Conservation (phyloP, 768 basidiomycete genomes). For the Clitopilus hobsonii region DNA sequence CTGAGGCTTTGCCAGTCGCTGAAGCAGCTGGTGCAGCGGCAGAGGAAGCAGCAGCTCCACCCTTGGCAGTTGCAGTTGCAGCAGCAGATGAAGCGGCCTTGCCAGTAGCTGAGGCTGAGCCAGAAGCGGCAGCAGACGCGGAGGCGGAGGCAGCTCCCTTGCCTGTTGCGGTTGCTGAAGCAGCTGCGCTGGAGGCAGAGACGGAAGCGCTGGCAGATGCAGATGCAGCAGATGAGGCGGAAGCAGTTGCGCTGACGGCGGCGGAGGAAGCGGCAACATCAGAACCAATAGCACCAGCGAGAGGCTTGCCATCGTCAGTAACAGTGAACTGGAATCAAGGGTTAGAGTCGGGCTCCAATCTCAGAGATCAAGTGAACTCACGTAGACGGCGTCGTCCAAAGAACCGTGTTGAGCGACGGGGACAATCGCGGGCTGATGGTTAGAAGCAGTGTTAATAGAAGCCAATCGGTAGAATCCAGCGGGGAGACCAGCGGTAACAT, state of each 20-base stretch:
- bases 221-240: constrained; percentile 6
- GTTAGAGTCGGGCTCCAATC: neutral
- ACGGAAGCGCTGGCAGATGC: constrained; percentile 7
- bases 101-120: constrained; percentile 6
- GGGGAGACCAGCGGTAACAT: constrained; percentile 47
- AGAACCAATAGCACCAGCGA: constrained; percentile 14
- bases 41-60: constrained; percentile 8
- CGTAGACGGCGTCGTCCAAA: constrained; percentile 44
- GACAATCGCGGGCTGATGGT: constrained; percentile 46
- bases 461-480: constrained; percentile 52
- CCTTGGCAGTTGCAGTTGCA: constrained; percentile 13
- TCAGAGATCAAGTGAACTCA: constrained; percentile 16
- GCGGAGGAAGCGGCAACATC: constrained; percentile 4
- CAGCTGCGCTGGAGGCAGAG: constrained; percentile 8
- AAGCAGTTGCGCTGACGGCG: constrained; percentile 9
- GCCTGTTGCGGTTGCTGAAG: neutral
- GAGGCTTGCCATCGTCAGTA: constrained; percentile 24
- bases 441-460: constrained; percentile 45
- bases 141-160: constrained; percentile 4
- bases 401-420: constrained; percentile 46
- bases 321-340: constrained; percentile 24
- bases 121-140: constrained; percentile 9
- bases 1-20: constrained; percentile 11
- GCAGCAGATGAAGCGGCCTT: constrained; percentile 9
- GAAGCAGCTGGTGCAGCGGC: constrained; percentile 5